These are phyloP conservation scores for Nannochloropsis granulata DNA, from an alignment of 108 stramenopile species.

Conservation along the genomic window DNA sequence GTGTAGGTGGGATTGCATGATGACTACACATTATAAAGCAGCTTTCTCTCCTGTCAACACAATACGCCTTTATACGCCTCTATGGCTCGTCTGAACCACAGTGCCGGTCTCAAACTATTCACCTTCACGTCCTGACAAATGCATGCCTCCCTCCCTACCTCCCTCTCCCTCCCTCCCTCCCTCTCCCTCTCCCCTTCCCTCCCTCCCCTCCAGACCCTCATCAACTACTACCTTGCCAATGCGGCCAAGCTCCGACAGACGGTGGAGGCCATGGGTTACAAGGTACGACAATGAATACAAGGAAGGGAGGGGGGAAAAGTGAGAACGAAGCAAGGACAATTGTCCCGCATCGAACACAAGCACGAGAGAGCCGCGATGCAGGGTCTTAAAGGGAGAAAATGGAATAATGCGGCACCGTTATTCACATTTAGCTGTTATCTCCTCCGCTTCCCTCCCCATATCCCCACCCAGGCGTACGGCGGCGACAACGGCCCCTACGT, in stretches of 20 bases:
- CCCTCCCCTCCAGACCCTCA: slow-evolving; percentile 50
- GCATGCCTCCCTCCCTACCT: not conserved
- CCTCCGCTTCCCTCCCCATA: not conserved
- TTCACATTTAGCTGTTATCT: not conserved
- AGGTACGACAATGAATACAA: not conserved
- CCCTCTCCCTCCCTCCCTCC: not conserved
- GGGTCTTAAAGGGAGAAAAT: slow-evolving; percentile 26
- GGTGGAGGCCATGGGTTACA: slow-evolving; percentile 19
- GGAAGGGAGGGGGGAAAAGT: not conserved
- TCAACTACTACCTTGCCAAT: slow-evolving; percentile 93
- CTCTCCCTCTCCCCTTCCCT: too few relatives aligned
- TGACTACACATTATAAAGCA: too few relatives aligned
- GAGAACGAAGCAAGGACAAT: not conserved
- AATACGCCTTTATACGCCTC: too few relatives aligned
- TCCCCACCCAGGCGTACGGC: slow-evolving; percentile 51
- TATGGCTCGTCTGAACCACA: too few relatives aligned
- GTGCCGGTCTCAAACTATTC: too few relatives aligned
- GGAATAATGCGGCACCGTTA: slow-evolving; percentile 54
- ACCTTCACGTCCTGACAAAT: not conserved
- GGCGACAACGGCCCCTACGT: slow-evolving; percentile 87
- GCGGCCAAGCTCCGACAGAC: slow-evolving; percentile 60
- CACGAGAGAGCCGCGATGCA: not conserved
- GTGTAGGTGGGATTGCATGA: too few relatives aligned
- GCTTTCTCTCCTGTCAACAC: too few relatives aligned
- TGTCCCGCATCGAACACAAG: not conserved